Percentiles rank a stretch among this genome's conserved stretches.
These are phyloP conservation scores for Claviceps digitariae DNA, from an alignment of 2,329 filamentous ascomycete genomes.

Conservation along the genomic window DNA sequence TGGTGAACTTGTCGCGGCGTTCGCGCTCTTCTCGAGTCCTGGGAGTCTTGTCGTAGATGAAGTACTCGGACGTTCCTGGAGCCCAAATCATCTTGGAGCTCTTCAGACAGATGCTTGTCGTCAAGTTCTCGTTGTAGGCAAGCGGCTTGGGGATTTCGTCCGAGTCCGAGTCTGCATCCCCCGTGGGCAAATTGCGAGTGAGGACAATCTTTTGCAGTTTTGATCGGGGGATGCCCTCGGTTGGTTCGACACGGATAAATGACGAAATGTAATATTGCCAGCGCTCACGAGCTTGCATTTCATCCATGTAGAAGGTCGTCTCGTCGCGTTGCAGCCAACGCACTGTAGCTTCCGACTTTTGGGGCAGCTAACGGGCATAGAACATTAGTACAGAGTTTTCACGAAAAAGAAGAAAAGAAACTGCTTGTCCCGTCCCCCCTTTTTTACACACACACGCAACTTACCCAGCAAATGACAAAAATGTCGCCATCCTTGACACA, in stretches of 20 bases:
- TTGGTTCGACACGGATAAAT: conserved; percentile 78
- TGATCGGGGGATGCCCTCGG: conserved; percentile 57
- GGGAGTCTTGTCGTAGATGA: conserved; percentile 55
- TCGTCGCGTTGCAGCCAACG: conserved; percentile 57
- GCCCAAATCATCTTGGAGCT: conserved; percentile 71
- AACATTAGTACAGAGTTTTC: conserved; percentile 17
- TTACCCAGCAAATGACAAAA: conserved; percentile 82
- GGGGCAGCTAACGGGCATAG: conserved; percentile 41
- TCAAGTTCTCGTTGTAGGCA: conserved; percentile 52
- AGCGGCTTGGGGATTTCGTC: conserved; percentile 47
- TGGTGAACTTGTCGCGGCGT: conserved; percentile 36
- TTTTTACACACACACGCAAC: no score
- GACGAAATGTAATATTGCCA: conserved; percentile 97
- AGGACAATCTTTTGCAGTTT: conserved; percentile 57
- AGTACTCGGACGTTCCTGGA: conserved; percentile 56
- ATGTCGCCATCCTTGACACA: conserved; percentile 85
- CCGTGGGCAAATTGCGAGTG: conserved; percentile 52
- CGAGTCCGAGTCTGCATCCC: conserved; percentile 50
- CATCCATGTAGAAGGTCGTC: conserved; percentile 74
- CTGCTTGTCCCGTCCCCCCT: no score
- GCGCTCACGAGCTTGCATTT: conserved; percentile 66
- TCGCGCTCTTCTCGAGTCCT: conserved; percentile 52
- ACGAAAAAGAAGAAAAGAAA: not conserved
- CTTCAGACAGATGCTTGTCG: conserved; percentile 62
- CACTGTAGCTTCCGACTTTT: conserved; percentile 53